Base-by-base conservation (phyloP, 73 alveolate species). In the Halteria grandinella region DNA sequence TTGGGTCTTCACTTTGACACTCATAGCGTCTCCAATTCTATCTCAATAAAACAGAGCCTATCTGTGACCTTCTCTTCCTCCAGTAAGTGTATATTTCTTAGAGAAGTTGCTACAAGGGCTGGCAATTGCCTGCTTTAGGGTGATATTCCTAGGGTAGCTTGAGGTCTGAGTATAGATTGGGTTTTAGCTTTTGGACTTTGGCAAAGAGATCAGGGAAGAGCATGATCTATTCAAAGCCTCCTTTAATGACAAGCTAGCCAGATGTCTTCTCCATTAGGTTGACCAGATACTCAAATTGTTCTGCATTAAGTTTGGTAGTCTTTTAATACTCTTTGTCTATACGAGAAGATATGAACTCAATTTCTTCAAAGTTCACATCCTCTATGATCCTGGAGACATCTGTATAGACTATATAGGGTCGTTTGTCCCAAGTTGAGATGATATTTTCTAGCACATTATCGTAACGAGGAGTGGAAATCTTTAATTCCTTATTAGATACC, bases 21-120 rank as follows among this genome's bases (percentile, higher is more conserved):
- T 57, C 73, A 57, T 57, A 57, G 31, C 73, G 31, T 29, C 53
- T 24, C 73, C 73, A 57, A 57, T 33, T 33, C 37, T 29, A 5
- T 57, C 73, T 57, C 21, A 57, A 7, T 25, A 57, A 18, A 10
- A 34, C 11, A 4, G 43, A 14, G 3, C 73, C 73, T 57, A 17
- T 29, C 20, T 57, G 21, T 5, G 34, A 17, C 37, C 73, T 24
- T 17, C 37, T 57, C 6, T 34, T 29, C 17, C 73, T 24, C 73
- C 73, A 57, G 21, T 57, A 57, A 17, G 34, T 14, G 37, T 57
- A 57, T 17, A 57, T 32, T 2, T 57, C 73, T 29, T 10, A 6
- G 3, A 57, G 24, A 4, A 29, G 21, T 29, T 57, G 15, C 10
- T 57, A 2, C 2, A 15, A 57, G 15, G 11, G 14, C 14, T 12